phyloP scores from a whole-genome alignment of 2,329 filamentous ascomycete genomes.

The Fusarium pilosicola region DNA sequence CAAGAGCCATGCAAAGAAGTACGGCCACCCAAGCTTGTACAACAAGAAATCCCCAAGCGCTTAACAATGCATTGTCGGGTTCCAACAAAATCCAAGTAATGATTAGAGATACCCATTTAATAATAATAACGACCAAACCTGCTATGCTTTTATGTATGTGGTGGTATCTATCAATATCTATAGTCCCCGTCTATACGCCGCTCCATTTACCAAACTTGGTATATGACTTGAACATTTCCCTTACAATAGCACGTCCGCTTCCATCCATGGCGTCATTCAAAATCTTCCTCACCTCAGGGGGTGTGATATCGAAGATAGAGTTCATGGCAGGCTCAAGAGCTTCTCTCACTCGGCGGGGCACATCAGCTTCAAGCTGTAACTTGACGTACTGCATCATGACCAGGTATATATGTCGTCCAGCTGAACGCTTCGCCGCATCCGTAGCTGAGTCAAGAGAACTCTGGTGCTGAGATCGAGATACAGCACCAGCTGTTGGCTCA shows the following conservation, averaged over 20 bases:
- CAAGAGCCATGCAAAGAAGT: slow-evolving; percentile 62
- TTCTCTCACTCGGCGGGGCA: slow-evolving; percentile 62
- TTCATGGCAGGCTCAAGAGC: slow-evolving; percentile 68
- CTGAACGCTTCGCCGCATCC: slow-evolving; percentile 69
- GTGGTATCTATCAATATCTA: slow-evolving; percentile 35
- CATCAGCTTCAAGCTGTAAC: slow-evolving; percentile 66
- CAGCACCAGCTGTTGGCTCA: slow-evolving; percentile 66
- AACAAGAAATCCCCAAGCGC: slow-evolving; percentile 43
- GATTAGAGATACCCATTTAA: slow-evolving; percentile 33
- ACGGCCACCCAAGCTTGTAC: slow-evolving; percentile 67
- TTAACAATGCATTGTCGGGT: background rate
- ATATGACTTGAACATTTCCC: slow-evolving; percentile 68
- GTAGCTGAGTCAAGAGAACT: slow-evolving; percentile 66
- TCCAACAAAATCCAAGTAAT: background rate
- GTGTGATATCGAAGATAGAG: slow-evolving; percentile 67
- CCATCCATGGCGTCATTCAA: slow-evolving; percentile 69
- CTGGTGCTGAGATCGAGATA: slow-evolving; percentile 58
- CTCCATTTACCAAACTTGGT: slow-evolving; percentile 73
- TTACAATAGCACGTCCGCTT: slow-evolving; percentile 67
- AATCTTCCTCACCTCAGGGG: slow-evolving; percentile 63
- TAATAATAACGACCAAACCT: slow-evolving; percentile 26
- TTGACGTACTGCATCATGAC: slow-evolving; percentile 69
- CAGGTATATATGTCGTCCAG: slow-evolving; percentile 70
- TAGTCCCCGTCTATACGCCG: slow-evolving; percentile 56
- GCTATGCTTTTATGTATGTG: slow-evolving; percentile 15